Conservation (phyloP, 495 filamentous ascomycete species). For the Podospora anserina region DNA sequence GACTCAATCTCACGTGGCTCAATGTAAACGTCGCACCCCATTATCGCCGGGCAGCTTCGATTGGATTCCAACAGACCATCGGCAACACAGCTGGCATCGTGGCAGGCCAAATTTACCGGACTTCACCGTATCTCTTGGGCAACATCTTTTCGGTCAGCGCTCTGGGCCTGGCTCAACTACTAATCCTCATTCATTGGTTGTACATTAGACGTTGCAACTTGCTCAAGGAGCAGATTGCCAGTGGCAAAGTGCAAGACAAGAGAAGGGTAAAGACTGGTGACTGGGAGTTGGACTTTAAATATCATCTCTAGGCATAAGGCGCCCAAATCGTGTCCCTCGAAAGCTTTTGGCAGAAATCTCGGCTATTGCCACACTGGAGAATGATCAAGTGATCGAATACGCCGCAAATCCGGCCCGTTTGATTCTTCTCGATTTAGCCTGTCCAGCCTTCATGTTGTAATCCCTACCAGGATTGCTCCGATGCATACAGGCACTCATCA, state of each 20-base stretch:
- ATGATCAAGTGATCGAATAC: too few species aligned
- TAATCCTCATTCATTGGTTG: conserved; percentile 37
- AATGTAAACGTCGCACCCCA: conserved; percentile 58
- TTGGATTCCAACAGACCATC: conserved; percentile 54
- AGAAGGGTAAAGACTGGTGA: conserved; percentile 48
- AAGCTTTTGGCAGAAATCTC: too few species aligned
- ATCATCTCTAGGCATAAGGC: conserved; percentile 37
- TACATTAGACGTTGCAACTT: conserved; percentile 44
- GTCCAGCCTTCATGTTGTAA: background rate
- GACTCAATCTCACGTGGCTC: conserved; percentile 55
- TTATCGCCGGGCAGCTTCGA: conserved; percentile 52
- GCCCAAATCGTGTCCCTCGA: too few species aligned
- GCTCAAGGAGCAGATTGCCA: conserved; percentile 41
- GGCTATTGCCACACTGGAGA: too few species aligned
- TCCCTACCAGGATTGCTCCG: background rate
- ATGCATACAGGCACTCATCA: background rate
- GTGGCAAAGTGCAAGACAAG: conserved; percentile 42
- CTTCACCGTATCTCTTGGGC: conserved; percentile 50
- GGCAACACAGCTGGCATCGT: conserved; percentile 57
- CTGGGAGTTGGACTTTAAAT: conserved; percentile 48
- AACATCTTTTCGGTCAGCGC: conserved; percentile 49
- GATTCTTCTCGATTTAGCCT: background rate
- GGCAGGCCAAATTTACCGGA: conserved; percentile 52
- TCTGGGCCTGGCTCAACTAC: conserved; percentile 39
- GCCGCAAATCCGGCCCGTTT: background rate